Evolutionary conservation across 805 yeast genomes (phyloP).

Genomic region (Schizosaccharomyces octosporus): DNA sequence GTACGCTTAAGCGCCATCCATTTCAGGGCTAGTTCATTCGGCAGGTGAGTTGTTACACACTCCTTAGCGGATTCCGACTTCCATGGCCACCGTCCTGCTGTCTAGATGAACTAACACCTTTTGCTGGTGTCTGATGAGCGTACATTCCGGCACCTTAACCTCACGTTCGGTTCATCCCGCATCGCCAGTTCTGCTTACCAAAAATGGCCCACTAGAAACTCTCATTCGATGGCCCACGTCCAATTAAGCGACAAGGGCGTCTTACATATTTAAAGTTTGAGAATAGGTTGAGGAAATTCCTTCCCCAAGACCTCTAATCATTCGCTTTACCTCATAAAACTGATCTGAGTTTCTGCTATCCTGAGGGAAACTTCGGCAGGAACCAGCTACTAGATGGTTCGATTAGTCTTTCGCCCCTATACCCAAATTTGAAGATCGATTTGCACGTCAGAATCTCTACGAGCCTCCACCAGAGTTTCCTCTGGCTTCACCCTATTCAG

Average conservation of each 20-base stretch:
- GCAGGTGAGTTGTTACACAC: slow-evolving; percentile 29
- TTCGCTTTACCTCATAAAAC: slow-evolving; percentile 21
- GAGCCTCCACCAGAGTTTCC: slow-evolving; percentile 24
- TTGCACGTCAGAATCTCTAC: slow-evolving; percentile 24
- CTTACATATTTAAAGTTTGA: slow-evolving; percentile 21
- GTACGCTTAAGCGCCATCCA: slow-evolving; percentile 20
- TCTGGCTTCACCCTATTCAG: slow-evolving; percentile 23
- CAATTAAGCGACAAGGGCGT: slow-evolving; percentile 20
- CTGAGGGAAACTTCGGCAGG: slow-evolving; percentile 23
- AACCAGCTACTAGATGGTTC: slow-evolving; percentile 22
- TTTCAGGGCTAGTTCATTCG: slow-evolving; percentile 16
- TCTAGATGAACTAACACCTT: slow-evolving; percentile 17
- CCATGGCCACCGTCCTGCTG: slow-evolving; percentile 31
- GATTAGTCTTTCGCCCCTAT: slow-evolving; percentile 22
- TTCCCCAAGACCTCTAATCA: slow-evolving; percentile 20
- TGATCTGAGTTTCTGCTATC: slow-evolving; percentile 21
- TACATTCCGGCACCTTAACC: slow-evolving; percentile 21
- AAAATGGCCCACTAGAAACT: slow-evolving; percentile 24
- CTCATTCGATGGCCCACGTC: slow-evolving; percentile 20
- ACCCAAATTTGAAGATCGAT: slow-evolving; percentile 23
- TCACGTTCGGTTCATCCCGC: slow-evolving; percentile 22
- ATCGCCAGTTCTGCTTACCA: slow-evolving; percentile 26
- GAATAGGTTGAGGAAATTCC: slow-evolving; percentile 20
- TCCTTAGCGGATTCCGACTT: slow-evolving; percentile 23
- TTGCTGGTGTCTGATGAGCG: slow-evolving; percentile 23